Evolutionary conservation across 495 filamentous ascomycete genomes (phyloP).

Genomic region (Amphirosellinia nigrospora): DNA sequence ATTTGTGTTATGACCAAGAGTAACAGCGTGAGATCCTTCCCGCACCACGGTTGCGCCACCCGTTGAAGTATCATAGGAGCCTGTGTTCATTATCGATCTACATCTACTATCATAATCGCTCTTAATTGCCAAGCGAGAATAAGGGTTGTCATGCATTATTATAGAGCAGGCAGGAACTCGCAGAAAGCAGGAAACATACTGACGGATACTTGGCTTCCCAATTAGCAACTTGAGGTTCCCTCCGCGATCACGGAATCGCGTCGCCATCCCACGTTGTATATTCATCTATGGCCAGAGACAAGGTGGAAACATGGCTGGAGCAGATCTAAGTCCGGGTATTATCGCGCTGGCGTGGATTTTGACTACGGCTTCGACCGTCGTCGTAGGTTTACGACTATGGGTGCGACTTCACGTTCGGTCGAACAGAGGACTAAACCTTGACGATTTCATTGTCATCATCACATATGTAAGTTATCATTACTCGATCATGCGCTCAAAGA

Average conservation of each 20-base stretch:
- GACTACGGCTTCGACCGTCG: neutral
- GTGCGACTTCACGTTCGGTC: neutral
- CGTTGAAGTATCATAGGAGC: neutral
- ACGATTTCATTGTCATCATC: neutral
- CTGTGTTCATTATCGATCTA: neutral
- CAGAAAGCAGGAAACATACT: neutral
- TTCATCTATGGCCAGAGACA: neutral
- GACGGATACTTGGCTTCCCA: neutral
- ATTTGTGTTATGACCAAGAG: neutral
- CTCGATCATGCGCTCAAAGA: neutral
- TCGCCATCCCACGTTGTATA: neutral
- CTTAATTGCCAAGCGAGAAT: neutral
- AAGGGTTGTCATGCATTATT: neutral
- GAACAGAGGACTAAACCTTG: neutral
- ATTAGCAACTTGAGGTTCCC: slow-evolving; percentile 2
- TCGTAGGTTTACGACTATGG: slow-evolving; percentile 13
- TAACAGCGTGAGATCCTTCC: neutral
- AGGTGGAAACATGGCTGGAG: neutral
- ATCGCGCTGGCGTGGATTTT: slow-evolving; percentile 11
- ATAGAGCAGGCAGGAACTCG: slow-evolving; percentile 5
- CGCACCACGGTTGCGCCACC: neutral
- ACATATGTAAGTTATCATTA: neutral
- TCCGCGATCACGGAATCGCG: slow-evolving; percentile 5
- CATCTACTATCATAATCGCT: neutral
- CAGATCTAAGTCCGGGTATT: neutral